phyloP scores from a whole-genome alignment of 768 basidiomycete species.

The Exidia glandulosa region DNA sequence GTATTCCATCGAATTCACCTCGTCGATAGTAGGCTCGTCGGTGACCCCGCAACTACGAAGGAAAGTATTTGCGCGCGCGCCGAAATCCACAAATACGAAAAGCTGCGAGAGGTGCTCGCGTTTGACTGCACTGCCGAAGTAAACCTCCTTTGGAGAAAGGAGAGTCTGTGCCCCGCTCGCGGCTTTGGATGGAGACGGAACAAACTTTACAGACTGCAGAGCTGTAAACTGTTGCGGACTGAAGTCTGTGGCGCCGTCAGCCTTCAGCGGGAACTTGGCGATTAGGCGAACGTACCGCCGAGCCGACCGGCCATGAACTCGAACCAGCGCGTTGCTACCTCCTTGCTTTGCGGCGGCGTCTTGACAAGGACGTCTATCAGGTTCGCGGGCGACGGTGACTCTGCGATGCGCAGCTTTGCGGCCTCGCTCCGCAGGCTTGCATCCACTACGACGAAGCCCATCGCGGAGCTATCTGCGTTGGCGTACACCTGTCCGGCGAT shows the following conservation, averaged over 20 bases:
- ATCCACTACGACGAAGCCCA: slow-evolving; percentile 70
- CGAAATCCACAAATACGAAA: slow-evolving; percentile 86
- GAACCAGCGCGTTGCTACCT: slow-evolving; percentile 56
- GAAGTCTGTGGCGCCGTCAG: slow-evolving; percentile 37
- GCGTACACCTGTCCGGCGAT: slow-evolving; percentile 49
- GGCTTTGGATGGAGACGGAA: slow-evolving; percentile 47
- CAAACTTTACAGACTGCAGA: slow-evolving; percentile 50
- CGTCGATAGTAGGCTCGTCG: slow-evolving; percentile 76
- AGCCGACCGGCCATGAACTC: slow-evolving; percentile 52
- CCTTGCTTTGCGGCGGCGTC: slow-evolving; percentile 44
- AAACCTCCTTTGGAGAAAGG: slow-evolving; percentile 58
- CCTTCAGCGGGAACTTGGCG: background rate
- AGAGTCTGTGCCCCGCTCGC: slow-evolving; percentile 20
- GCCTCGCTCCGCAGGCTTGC: slow-evolving; percentile 41
- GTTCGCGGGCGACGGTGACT: slow-evolving; percentile 53
- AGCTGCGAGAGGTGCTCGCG: slow-evolving; percentile 65
- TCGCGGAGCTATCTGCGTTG: slow-evolving; percentile 48
- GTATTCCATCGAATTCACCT: slow-evolving; percentile 15
- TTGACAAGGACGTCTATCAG: slow-evolving; percentile 49
- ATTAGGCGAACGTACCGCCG: slow-evolving; percentile 31
- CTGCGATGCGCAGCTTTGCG: slow-evolving; percentile 53
- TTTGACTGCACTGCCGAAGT: slow-evolving; percentile 42
- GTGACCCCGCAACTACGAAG: slow-evolving; percentile 79
- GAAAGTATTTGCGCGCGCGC: slow-evolving; percentile 69
- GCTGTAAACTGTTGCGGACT: slow-evolving; percentile 38